Conservation (phyloP, 208 protist genomes). For the Vickermania spadyakhi region DNA sequence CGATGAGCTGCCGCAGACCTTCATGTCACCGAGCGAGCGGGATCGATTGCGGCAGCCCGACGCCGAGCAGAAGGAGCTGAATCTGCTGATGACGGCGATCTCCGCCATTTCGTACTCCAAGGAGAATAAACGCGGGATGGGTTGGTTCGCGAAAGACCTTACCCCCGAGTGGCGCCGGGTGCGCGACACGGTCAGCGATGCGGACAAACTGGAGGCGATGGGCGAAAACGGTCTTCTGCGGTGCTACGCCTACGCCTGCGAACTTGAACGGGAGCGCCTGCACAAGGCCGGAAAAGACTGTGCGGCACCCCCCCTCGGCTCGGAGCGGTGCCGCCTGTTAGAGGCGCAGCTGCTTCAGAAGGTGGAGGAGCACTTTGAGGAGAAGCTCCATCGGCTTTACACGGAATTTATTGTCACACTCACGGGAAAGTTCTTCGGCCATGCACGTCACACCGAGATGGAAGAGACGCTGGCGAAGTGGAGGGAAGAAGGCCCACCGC, state of each 20-base stretch:
- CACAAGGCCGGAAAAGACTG: neutral
- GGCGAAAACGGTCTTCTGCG: conserved; percentile 53
- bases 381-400: conserved; percentile 51
- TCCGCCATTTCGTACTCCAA: conserved; percentile 78
- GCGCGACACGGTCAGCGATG: conserved; percentile 71
- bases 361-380: conserved; percentile 54
- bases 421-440: conserved; percentile 43
- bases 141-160: conserved; percentile 53
- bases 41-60: neutral
- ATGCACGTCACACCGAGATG: conserved; percentile 42
- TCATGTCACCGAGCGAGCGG: neutral
- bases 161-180: conserved; percentile 38
- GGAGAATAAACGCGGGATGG: conserved; percentile 52
- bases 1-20: neutral
- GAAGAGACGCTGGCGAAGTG: conserved; percentile 33
- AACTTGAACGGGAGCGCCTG: neutral
- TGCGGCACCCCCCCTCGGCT: neutral
- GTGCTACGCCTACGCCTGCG: conserved; percentile 60
- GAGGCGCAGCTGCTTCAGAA: conserved; percentile 31
- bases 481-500: conserved; percentile 27
- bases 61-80: neutral
- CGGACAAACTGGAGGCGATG: conserved; percentile 82
- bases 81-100: conserved; percentile 8
- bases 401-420: conserved; percentile 54
- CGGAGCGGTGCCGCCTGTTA: neutral